Conservation (phyloP, 1,139 yeast genomes). For the Torulaspora globosa region DNA sequence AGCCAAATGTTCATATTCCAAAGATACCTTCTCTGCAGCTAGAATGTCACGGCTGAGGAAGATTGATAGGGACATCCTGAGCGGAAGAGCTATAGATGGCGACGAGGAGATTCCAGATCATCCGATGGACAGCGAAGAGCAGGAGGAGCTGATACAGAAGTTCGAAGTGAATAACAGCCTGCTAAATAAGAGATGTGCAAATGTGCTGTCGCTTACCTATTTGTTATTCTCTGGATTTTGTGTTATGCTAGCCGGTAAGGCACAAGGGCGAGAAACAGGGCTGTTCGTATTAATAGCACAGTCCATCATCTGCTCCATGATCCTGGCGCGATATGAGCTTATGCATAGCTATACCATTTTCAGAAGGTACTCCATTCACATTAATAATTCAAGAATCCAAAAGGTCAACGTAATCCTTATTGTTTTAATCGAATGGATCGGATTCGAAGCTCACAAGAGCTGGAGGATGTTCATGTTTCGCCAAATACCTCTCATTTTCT, state of each 20-base stretch:
- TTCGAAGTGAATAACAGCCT: constrained; percentile 25
- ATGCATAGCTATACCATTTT: constrained; percentile 21
- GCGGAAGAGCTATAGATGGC: constrained; percentile 11
- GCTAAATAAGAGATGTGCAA: constrained; percentile 24
- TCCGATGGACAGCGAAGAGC: constrained; percentile 35
- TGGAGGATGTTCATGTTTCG: constrained; percentile 16
- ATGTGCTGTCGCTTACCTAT: constrained; percentile 21
- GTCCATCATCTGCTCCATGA: constrained; percentile 30
- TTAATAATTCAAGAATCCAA: constrained; percentile 23
- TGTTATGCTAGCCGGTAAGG: constrained; percentile 22
- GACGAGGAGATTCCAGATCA: constrained; percentile 17
- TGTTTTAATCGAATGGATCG: constrained; percentile 28
- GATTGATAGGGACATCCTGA: constrained; percentile 22
- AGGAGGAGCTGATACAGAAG: constrained; percentile 30
- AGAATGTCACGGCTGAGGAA: constrained; percentile 31
- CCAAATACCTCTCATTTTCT: constrained; percentile 29
- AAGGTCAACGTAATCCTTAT: constrained; percentile 24
- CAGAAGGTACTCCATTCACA: constrained; percentile 17
- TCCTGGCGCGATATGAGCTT: constrained; percentile 29
- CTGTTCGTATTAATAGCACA: constrained; percentile 24
- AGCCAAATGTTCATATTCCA: not conserved
- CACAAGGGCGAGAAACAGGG: constrained; percentile 11
- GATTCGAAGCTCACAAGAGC: constrained; percentile 12
- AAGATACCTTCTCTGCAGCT: not conserved
- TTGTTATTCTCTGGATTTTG: constrained; percentile 26